Evolutionary conservation across 805 yeast species (phyloP).

Genomic region (Limtongia smithiae): DNA sequence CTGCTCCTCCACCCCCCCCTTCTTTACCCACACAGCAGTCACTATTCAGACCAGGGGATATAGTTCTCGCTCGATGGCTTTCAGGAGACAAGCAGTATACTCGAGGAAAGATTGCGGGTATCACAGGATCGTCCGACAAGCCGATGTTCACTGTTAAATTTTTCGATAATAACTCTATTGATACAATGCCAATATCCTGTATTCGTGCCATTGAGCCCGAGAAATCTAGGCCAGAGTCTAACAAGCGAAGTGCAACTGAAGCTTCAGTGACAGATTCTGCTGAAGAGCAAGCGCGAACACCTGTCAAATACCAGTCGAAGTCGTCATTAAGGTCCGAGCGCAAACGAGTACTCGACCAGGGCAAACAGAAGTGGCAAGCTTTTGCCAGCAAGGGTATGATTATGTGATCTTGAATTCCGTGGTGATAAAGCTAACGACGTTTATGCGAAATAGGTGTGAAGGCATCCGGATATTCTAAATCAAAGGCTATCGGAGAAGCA

Average conservation of each 20-base stretch:
- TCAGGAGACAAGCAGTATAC: slow-evolving; percentile 34
- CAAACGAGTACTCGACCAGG: slow-evolving; percentile 21
- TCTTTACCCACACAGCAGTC: neutral
- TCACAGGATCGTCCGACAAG: slow-evolving; percentile 32
- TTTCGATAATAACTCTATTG: slow-evolving; percentile 23
- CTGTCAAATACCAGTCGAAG: neutral
- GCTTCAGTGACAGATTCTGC: too few relatives aligned
- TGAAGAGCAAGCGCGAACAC: too few relatives aligned
- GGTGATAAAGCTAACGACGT: neutral
- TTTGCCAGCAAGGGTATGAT: slow-evolving; percentile 28
- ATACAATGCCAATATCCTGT: slow-evolving; percentile 29
- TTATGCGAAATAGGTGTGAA: slow-evolving; percentile 6
- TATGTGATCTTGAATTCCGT: neutral
- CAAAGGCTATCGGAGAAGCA: slow-evolving; percentile 27
- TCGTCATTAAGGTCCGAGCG: neutral
- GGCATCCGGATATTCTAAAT: slow-evolving; percentile 9
- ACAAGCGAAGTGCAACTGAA: too few relatives aligned
- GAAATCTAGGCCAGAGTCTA: too few relatives aligned
- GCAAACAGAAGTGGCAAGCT: slow-evolving; percentile 34
- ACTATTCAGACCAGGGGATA: slow-evolving; percentile 25
- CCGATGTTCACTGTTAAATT: slow-evolving; percentile 34
- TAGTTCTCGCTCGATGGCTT: slow-evolving; percentile 33
- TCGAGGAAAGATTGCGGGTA: slow-evolving; percentile 31
- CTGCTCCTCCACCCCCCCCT: slow-evolving; percentile 8
- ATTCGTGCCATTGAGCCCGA: neutral